phyloP scores from a whole-genome alignment of 1,284 basidiomycete genomes.

The Cerrena zonata region DNA sequence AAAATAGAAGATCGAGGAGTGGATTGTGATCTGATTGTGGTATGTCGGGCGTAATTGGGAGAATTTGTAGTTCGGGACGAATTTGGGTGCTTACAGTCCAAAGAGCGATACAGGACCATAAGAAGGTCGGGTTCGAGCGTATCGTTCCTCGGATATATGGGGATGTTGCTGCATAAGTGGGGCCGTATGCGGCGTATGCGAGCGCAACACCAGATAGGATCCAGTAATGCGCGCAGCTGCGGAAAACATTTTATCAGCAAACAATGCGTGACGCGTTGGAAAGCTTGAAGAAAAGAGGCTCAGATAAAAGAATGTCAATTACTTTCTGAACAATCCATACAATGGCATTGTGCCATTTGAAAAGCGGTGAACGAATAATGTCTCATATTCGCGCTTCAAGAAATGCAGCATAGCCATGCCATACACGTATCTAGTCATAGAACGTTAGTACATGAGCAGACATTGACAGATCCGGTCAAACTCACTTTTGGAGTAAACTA shows the following conservation, averaged over 20 bases:
- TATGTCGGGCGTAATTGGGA: no score
- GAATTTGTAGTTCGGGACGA: background rate
- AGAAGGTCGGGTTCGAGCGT: constrained; percentile 63
- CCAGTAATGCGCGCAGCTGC: constrained; percentile 85
- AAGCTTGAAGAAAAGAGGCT: background rate
- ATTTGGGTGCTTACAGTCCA: constrained; percentile 63
- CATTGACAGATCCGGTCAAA: constrained; percentile 1
- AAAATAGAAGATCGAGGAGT: background rate
- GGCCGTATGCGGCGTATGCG: constrained; percentile 77
- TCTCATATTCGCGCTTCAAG: constrained; percentile 89
- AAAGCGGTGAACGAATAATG: constrained; percentile 91
- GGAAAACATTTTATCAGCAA: no score
- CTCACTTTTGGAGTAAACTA: constrained; percentile 74
- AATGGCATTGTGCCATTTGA: constrained; percentile 93
- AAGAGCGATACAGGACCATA: constrained; percentile 61
- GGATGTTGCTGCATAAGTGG: constrained; percentile 56
- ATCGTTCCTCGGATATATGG: constrained; percentile 63
- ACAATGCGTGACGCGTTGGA: constrained; percentile 10
- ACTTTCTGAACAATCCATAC: constrained; percentile 89
- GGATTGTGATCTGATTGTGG: no score
- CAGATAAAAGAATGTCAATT: constrained; percentile 19
- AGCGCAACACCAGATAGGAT: constrained; percentile 76
- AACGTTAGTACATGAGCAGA: background rate
- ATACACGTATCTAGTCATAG: constrained; percentile 63
- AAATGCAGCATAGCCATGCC: constrained; percentile 83